Percentiles rank a stretch among this genome's conserved stretches.
Evolutionary conservation across 495 filamentous ascomycete species (phyloP).

Genomic region (Aspergillus saccharolyticus): DNA sequence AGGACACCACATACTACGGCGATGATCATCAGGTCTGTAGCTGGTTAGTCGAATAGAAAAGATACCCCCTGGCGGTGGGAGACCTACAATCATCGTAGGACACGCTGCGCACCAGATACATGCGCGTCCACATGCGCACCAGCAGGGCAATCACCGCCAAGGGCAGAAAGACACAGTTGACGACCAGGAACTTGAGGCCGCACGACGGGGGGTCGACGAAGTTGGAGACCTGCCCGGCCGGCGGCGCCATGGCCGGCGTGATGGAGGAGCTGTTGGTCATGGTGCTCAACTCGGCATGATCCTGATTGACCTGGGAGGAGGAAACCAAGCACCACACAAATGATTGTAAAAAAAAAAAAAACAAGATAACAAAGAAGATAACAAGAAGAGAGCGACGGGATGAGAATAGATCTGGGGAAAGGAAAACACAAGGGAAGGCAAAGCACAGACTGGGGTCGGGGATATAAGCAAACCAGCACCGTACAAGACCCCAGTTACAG

Average conservation of each 20-base stretch:
- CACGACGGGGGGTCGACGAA: constrained; percentile 24
- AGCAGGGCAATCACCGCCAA: constrained; percentile 26
- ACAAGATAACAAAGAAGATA: background rate
- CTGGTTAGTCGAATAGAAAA: constrained; percentile 1
- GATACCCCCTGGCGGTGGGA: background rate
- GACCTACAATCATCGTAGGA: constrained; percentile 38
- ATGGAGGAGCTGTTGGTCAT: constrained; percentile 19
- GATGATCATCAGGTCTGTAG: constrained; percentile 25
- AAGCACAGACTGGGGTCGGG: background rate
- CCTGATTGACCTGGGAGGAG: background rate
- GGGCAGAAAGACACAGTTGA: constrained; percentile 28
- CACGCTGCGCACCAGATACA: constrained; percentile 32
- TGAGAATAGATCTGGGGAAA: background rate
- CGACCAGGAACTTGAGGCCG: constrained; percentile 21
- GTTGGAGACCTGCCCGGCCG: constrained; percentile 29
- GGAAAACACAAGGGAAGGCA: background rate
- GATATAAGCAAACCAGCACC: background rate
- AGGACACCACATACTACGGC: too few relatives aligned
- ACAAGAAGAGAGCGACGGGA: too few relatives aligned
- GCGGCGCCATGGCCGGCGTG: constrained; percentile 29
- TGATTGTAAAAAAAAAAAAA: background rate
- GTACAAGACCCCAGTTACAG: too few relatives aligned
- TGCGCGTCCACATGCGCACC: constrained; percentile 33
- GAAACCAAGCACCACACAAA: too few relatives aligned
- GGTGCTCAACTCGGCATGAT: background rate